Conservation (phyloP, 768 basidiomycete species). For the Pilatotrama ljubarskyi region DNA sequence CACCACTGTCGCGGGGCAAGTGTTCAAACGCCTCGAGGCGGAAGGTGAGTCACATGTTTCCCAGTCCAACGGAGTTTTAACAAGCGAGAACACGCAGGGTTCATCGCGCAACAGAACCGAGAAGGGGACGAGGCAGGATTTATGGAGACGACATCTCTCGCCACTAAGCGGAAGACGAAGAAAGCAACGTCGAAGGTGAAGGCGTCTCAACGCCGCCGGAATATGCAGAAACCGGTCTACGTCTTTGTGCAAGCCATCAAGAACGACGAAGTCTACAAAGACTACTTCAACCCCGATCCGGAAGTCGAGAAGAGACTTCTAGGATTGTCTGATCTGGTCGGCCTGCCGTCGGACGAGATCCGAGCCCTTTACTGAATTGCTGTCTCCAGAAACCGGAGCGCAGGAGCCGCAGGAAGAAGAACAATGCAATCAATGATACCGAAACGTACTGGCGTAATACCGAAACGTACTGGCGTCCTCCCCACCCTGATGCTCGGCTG, state of each 20-base stretch:
- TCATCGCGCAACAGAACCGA: slow-evolving; percentile 53
- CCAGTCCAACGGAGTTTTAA: background rate
- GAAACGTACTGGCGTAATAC: slow-evolving; percentile 6
- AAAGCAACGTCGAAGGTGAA: slow-evolving; percentile 42
- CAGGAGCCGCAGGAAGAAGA: slow-evolving; percentile 20
- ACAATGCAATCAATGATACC: slow-evolving; percentile 2
- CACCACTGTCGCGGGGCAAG: slow-evolving; percentile 53
- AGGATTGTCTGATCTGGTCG: slow-evolving; percentile 58
- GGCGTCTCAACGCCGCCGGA: slow-evolving; percentile 45
- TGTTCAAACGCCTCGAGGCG: slow-evolving; percentile 67
- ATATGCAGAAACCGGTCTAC: slow-evolving; percentile 57
- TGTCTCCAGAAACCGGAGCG: slow-evolving; percentile 21
- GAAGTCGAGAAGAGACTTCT: slow-evolving; percentile 61
- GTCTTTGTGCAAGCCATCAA: slow-evolving; percentile 53
- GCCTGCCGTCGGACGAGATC: slow-evolving; percentile 22
- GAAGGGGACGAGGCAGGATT: slow-evolving; percentile 53
- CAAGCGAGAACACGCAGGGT: slow-evolving; percentile 42
- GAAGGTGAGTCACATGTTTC: slow-evolving; percentile 49
- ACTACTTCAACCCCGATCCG: slow-evolving; percentile 69
- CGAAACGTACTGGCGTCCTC: slow-evolving; percentile 2
- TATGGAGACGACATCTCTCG: slow-evolving; percentile 41
- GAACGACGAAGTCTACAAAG: slow-evolving; percentile 48
- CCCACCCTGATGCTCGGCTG: slow-evolving; percentile 9
- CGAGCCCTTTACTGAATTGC: background rate
- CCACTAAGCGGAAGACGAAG: slow-evolving; percentile 38